Evolutionary conservation across 148 eudicot species (phyloP).

Genomic region (Amaranthus cruentus): DNA sequence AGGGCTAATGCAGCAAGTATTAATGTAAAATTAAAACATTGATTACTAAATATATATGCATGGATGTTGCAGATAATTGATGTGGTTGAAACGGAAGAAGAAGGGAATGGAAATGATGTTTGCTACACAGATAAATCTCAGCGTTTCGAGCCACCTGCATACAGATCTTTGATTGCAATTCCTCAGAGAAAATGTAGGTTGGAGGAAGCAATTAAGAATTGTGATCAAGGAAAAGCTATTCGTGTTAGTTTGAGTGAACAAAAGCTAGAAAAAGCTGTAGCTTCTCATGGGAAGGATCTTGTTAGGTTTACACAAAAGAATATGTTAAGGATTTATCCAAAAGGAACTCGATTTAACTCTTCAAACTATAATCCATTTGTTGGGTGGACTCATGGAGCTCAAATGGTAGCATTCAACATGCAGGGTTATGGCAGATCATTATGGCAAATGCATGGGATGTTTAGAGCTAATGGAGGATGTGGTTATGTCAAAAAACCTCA

Average conservation of each 20-base stretch:
- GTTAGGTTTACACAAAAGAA: slow-evolving; percentile 37
- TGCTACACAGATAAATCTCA: slow-evolving; percentile 9
- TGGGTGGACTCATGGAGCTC: slow-evolving; percentile 43
- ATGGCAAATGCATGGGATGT: slow-evolving; percentile 79
- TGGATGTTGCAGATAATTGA: slow-evolving; percentile 14
- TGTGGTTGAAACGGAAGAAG: neutral
- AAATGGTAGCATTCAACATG: slow-evolving; percentile 43
- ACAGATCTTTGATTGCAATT: slow-evolving; percentile 36
- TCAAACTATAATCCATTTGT: slow-evolving; percentile 33
- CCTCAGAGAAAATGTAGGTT: slow-evolving; percentile 30
- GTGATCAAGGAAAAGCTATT: slow-evolving; percentile 22
- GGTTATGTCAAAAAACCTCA: slow-evolving; percentile 73
- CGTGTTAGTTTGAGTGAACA: slow-evolving; percentile 42
- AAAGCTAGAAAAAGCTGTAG: slow-evolving; percentile 27
- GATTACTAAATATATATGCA: neutral
- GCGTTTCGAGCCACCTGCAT: slow-evolving; percentile 22
- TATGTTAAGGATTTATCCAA: slow-evolving; percentile 31
- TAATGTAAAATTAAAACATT: neutral
- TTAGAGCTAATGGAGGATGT: slow-evolving; percentile 70
- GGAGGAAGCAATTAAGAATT: slow-evolving; percentile 23
- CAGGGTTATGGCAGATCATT: slow-evolving; percentile 62
- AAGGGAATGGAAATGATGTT: slow-evolving; percentile 12
- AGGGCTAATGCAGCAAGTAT: no score
- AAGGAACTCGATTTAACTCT: slow-evolving; percentile 31
- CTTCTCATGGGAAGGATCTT: slow-evolving; percentile 27